A percentile compares a stretch with the other conserved stretches of the same genome.
phyloP scores from a whole-genome alignment of 2,329 filamentous ascomycete genomes.

The Alternaria metachromatica region DNA sequence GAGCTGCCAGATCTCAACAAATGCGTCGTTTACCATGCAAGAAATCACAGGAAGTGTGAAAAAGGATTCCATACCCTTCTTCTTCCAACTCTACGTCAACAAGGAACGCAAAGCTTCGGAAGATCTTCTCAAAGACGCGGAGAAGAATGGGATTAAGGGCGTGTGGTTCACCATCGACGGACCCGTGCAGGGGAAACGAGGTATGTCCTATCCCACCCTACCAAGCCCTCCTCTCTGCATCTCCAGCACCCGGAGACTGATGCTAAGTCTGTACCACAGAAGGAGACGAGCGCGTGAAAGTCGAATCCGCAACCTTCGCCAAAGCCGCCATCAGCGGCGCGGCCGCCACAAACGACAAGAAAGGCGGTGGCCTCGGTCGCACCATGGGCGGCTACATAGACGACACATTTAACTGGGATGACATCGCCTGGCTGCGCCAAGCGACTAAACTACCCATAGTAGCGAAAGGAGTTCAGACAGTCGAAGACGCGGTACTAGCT shows the following conservation, averaged over 20 bases:
- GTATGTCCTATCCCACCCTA: background rate
- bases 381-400: slow-evolving; percentile 63
- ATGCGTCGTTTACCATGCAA: slow-evolving; percentile 31
- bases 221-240: background rate
- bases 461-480: background rate
- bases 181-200: slow-evolving; percentile 31
- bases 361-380: slow-evolving; percentile 63
- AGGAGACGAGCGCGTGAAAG: slow-evolving; percentile 36
- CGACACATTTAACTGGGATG: slow-evolving; percentile 26
- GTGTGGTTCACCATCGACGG: slow-evolving; percentile 35
- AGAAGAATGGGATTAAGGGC: slow-evolving; percentile 17
- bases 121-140: slow-evolving; percentile 24
- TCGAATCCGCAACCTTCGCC: slow-evolving; percentile 37
- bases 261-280: background rate
- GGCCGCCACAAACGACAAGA: slow-evolving; percentile 58
- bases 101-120: slow-evolving; percentile 19
- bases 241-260: background rate
- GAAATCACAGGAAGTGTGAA: slow-evolving; percentile 25
- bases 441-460: slow-evolving; percentile 42
- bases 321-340: slow-evolving; percentile 54
- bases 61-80: slow-evolving; percentile 18
- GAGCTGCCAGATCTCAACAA: background rate
- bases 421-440: slow-evolving; percentile 51
- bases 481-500: background rate
- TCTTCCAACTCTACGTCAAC: slow-evolving; percentile 40